These are phyloP conservation scores for Penicillium roqueforti DNA, from an alignment of 495 filamentous ascomycete species.

Conservation along the genomic window DNA sequence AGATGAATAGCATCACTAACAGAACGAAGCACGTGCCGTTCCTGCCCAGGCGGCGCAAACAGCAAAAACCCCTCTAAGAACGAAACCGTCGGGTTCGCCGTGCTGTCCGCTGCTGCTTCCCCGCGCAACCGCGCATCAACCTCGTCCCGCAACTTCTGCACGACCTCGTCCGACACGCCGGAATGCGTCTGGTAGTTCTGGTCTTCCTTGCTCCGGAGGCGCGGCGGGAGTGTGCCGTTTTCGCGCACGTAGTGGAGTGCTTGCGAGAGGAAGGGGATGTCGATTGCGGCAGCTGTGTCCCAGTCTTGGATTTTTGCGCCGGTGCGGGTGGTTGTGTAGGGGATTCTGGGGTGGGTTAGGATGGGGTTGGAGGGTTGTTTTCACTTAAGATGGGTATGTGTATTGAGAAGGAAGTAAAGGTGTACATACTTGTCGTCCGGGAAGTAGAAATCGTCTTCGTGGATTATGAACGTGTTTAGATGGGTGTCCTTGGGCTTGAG, in stretches of 20 bases:
- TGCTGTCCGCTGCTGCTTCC: neutral
- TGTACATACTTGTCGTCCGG: constrained; percentile 60
- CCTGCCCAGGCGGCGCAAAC: constrained; percentile 45
- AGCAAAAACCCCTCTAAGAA: constrained; percentile 85
- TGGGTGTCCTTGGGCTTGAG: neutral
- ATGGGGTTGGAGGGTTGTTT: neutral
- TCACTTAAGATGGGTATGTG: neutral
- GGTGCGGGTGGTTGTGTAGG: constrained; percentile 39
- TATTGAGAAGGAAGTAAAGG: neutral
- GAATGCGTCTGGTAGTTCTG: constrained; percentile 60
- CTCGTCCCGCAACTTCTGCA: constrained; percentile 17
- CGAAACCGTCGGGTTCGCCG: constrained; percentile 30
- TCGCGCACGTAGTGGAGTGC: constrained; percentile 59
- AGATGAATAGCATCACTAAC: constrained; percentile 62
- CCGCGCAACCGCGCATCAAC: constrained; percentile 6
- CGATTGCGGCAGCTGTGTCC: constrained; percentile 75
- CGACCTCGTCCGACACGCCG: constrained; percentile 29
- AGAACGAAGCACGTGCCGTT: constrained; percentile 18
- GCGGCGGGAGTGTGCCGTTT: constrained; percentile 61
- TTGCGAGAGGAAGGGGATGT: constrained; percentile 57
- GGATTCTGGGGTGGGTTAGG: constrained; percentile 39
- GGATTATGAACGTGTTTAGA: constrained; percentile 65
- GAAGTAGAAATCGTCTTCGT: constrained; percentile 91
- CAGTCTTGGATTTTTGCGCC: constrained; percentile 66
- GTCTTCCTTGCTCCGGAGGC: constrained; percentile 70